Percentiles rank a stretch among this genome's conserved stretches.
These are phyloP conservation scores for Gracilaria gracilis DNA, from an alignment of 23 red algal species.

Conservation along the genomic window DNA sequence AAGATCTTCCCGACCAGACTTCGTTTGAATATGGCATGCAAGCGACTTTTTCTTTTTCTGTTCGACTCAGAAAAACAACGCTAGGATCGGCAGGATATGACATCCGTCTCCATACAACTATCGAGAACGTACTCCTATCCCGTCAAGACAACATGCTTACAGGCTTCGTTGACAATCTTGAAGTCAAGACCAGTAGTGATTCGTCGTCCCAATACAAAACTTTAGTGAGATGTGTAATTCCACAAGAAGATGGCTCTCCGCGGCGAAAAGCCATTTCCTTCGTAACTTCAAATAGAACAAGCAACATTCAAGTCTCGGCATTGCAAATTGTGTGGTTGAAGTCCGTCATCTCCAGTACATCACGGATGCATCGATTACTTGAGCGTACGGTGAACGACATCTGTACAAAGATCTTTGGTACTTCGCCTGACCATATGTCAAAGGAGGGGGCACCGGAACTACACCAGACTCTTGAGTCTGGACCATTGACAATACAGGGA, in stretches of 20 bases:
- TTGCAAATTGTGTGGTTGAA: constrained; percentile 18
- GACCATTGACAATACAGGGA: constrained; percentile 19
- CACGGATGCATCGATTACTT: background rate
- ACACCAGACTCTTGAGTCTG: too few relatives aligned
- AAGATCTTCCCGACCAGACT: background rate
- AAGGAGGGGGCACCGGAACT: background rate
- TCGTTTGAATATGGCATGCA: background rate
- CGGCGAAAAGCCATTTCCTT: constrained; percentile 3
- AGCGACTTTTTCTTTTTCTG: background rate
- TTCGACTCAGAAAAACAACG: background rate
- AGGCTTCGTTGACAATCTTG: constrained; percentile 3
- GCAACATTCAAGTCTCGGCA: constrained; percentile 12
- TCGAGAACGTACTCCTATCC: background rate
- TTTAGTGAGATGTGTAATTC: background rate
- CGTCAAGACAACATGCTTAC: background rate
- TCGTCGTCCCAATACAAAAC: background rate
- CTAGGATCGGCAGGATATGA: background rate
- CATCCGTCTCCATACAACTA: background rate
- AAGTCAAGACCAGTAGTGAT: constrained; percentile 2
- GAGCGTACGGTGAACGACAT: background rate
- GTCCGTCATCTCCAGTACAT: background rate
- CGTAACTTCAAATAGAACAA: background rate
- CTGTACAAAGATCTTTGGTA: background rate
- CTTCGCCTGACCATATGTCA: background rate
- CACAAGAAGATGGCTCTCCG: background rate